Evolutionary conservation across 768 basidiomycete species (phyloP).

Genomic region (Mycena polygramma): DNA sequence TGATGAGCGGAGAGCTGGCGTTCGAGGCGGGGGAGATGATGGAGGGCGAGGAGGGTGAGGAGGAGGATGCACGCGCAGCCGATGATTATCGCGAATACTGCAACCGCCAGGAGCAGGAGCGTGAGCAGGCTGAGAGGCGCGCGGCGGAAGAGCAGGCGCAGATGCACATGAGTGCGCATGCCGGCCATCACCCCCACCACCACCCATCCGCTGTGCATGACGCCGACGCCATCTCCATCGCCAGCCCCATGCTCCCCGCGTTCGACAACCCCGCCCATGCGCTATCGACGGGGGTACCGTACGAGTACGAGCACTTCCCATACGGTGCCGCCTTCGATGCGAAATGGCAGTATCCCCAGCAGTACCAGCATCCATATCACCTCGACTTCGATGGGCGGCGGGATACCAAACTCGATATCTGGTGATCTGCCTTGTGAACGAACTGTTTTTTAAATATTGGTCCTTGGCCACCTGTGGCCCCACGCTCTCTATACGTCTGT

Average conservation of each 20-base stretch:
- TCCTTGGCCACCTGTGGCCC: too few relatives aligned
- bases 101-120: constrained; percentile 18
- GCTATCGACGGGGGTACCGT: constrained; percentile 40
- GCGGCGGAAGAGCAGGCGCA: not conserved
- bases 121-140: not conserved
- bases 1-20: constrained; percentile 75
- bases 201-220: constrained; percentile 4
- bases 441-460: too few relatives aligned
- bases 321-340: constrained; percentile 10
- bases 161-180: not conserved
- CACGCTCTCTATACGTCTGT: too few relatives aligned
- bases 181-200: constrained; percentile 40
- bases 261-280: constrained; percentile 69
- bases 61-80: constrained; percentile 52
- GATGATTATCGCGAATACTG: constrained; percentile 36
- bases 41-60: constrained; percentile 68
- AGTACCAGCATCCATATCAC: constrained; percentile 5
- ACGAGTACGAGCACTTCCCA: not conserved
- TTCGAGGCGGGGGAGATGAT: constrained; percentile 60
- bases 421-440: too few relatives aligned
- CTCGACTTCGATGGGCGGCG: not conserved
- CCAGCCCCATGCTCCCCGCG: constrained; percentile 55
- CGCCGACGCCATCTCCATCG: constrained; percentile 46
- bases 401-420: too few relatives aligned
- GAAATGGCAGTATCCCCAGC: constrained; percentile 18